Base-by-base conservation (phyloP, 441 rosid species). In the Gossypium trilobum region DNA sequence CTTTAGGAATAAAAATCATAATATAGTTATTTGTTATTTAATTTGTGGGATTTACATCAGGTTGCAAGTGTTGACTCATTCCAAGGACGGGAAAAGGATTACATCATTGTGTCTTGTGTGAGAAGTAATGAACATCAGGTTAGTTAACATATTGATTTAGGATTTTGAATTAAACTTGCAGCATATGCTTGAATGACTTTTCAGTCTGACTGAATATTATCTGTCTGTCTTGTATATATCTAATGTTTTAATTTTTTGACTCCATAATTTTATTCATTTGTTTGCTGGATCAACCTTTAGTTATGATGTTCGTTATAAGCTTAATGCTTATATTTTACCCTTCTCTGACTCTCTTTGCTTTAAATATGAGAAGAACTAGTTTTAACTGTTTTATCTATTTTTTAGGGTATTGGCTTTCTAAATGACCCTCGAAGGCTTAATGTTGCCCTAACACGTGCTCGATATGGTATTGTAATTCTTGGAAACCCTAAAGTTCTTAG, bases 51-150 rank as follows among this genome's bases (percentile, higher is more conserved):
- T 61, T 85, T 85, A 11, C 42, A 39, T 55, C 57, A 95, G 99
- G 99, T 95, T 78, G 97, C 99, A 29, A 95, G 99, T 82, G 99
- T 95, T 60, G 99, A 95, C 84, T 91, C 98, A 71, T 95, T 95
- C 80, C 99, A 95, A 84, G 99, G 99, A 79, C 88, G 99, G 85
- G 99, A 95, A 80, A 95, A 95, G 75, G 99, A 95, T 81, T 95
- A 93, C 78, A 95, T 95, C 72, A 95, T 93, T 75, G 82, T 95
- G 86, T 95, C 99, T 72, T 95, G 99, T 77, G 99, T 95, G 73
- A 84, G 99, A 84, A 95, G 99, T 79, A 95, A 95, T 6, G 99
- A 93, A 74, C 99, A 95, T 83, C 99, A 95, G 98, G 99, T 93
- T 76, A 51, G 84, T 80, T 46, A 44, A 46, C 46, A 29, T 52